Evolutionary conservation across 2,329 filamentous ascomycete genomes (phyloP), one percentile per base, ranked within the genome.

Genomic region (Pseudomassariella vexata): DNA sequence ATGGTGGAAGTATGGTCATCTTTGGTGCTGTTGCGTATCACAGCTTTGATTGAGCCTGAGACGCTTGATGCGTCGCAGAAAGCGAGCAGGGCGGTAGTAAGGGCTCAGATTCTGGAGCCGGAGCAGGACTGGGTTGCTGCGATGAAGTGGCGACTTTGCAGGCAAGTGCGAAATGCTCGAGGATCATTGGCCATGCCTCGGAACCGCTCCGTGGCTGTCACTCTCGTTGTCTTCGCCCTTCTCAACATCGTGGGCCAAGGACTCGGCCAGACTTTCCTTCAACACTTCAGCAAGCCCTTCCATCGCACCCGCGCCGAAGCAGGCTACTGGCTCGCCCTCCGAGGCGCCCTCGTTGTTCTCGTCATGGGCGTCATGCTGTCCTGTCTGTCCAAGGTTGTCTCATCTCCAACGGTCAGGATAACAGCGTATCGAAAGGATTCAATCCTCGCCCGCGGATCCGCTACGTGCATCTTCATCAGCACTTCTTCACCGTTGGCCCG

Each of bases 231-330:
- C 11, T 42, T 39, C 28, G 32, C 34, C 22, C 18, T 40, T 9
- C 12, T 26, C 16, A 30, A 28, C 8, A 36, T 36, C n/a, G 24
- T 40, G 9, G 26, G 21, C 19, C 20, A 36, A 15, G 39, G 34
- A 1, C 36, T 33, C 19, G 28, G 24, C 3, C 17, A 30, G 14
- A 30, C 35, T 9, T 40, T 52, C 24, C 27, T 47, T 9, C 47
- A 49, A 28, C 50, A 49, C 32, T 44, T 47, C 28, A 52, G 45
- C 28, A 47, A 46, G 30, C 41, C 44, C 22, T 49, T 51, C 29
- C 32, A 39, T 8, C 45, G 41, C 39, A 41, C 43, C 9, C 31
- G 49, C 16, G 38, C 47, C 22, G 38, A 42, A 4, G 41, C 43
- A 8, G 42, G 47, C 23, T 48, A 44, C 24, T 37, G 47, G 23